A percentile compares a stretch with the other conserved stretches of the same genome.
Evolutionary conservation across 306 rosid genomes (phyloP).

Genomic region (Pterocarpus santalinus): DNA sequence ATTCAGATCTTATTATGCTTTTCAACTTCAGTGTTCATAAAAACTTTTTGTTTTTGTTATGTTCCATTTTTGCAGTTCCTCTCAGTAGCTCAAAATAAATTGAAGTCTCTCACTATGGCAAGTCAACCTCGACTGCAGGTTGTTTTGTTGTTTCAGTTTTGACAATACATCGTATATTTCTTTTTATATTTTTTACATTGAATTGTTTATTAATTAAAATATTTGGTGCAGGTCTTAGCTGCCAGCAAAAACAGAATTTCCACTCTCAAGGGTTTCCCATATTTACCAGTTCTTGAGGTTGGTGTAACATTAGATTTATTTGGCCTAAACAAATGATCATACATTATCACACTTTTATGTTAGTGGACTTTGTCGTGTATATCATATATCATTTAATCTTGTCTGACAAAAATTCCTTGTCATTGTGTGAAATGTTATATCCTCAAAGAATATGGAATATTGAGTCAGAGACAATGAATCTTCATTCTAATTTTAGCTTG

Average conservation of each 20-base stretch:
- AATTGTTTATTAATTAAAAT: slow-evolving; percentile 18
- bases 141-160: slow-evolving; percentile 47
- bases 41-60: slow-evolving; percentile 15
- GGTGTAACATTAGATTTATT: slow-evolving; percentile 43
- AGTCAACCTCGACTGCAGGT: slow-evolving; percentile 99
- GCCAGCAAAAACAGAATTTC: slow-evolving; percentile 97
- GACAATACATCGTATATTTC: slow-evolving; percentile 13
- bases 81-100: slow-evolving; percentile 96
- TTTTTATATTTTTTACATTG: not conserved
- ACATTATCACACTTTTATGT: not conserved
- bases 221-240: slow-evolving; percentile 86
- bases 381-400: slow-evolving; percentile 20
- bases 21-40: slow-evolving; percentile 36
- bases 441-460: slow-evolving; percentile 1
- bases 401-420: slow-evolving; percentile 25
- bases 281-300: slow-evolving; percentile 96
- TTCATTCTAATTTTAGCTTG: slow-evolving; percentile 25
- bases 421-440: slow-evolving; percentile 28
- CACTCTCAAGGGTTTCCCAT: slow-evolving; percentile 91
- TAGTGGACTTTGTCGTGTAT: slow-evolving; percentile 9
- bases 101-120: slow-evolving; percentile 95
- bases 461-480: not conserved
- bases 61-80: slow-evolving; percentile 73
- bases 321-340: slow-evolving; percentile 5
- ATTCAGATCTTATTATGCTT: slow-evolving; percentile 22